Percentiles rank a stretch among this genome's conserved stretches.
phyloP scores from a whole-genome alignment of 352 stramenopile genomes.

The Globisporangium canariense region DNA sequence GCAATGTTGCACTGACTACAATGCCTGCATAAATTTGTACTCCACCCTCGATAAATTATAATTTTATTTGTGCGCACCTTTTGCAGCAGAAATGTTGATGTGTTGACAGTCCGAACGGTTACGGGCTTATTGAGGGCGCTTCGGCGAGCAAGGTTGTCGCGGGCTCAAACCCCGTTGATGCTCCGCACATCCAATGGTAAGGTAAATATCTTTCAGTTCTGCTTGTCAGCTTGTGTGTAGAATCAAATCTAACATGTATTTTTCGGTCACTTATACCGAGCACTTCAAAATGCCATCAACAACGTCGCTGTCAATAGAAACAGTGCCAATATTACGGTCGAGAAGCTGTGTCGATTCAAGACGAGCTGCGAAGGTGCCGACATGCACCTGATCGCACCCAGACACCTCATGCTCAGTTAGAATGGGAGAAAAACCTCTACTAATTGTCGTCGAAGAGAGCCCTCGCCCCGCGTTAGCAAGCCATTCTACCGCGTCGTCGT shows the following conservation, averaged over 20 bases:
- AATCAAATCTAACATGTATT: constrained; percentile 3
- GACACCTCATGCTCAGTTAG: not conserved
- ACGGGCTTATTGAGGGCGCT: constrained; percentile 4
- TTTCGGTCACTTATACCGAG: not conserved
- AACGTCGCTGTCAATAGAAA: not conserved
- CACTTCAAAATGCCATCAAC: not conserved
- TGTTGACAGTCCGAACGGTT: too few relatives aligned
- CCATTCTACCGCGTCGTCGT: constrained; percentile 1
- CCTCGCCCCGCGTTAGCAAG: not conserved
- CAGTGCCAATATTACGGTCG: not conserved
- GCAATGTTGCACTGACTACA: too few relatives aligned
- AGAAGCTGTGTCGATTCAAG: not conserved
- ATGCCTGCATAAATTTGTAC: too few relatives aligned
- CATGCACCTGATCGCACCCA: not conserved
- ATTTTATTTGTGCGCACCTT: too few relatives aligned
- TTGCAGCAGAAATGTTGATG: too few relatives aligned
- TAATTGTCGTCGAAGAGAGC: constrained; percentile 2
- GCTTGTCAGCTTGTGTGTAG: not conserved
- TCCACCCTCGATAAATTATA: too few relatives aligned
- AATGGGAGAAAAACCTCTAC: not conserved
- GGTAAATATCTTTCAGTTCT: constrained; percentile 1
- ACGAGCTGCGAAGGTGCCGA: not conserved
- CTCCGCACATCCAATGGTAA: constrained; percentile 4
- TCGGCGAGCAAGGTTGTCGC: constrained; percentile 5
- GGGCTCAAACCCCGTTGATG: constrained; percentile 5